These are phyloP conservation scores for Whalleya microplaca DNA, from an alignment of 2,329 filamentous ascomycete species.

Conservation along the genomic window DNA sequence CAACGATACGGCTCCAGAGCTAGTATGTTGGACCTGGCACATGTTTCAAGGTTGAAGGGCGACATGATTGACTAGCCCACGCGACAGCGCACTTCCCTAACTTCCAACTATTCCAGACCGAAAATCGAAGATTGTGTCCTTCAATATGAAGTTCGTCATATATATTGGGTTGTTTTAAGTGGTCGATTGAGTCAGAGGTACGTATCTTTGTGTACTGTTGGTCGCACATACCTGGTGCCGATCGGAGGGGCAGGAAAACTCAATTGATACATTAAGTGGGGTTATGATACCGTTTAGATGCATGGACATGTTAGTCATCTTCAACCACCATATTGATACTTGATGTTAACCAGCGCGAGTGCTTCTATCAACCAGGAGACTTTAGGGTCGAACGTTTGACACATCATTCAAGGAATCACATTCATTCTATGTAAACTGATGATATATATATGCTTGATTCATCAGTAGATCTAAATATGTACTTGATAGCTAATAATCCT, in stretches of 20 bases:
- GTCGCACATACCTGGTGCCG: constrained; percentile 20
- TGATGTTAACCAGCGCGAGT: no score
- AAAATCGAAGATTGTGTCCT: background rate
- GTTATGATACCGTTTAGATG: constrained; percentile 14
- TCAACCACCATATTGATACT: background rate
- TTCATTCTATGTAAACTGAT: no score
- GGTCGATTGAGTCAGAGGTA: constrained; percentile 14
- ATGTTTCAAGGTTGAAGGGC: constrained; percentile 73
- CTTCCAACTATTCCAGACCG: background rate
- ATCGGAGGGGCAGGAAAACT: constrained; percentile 32
- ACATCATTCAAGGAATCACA: no score
- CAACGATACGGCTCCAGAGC: constrained; percentile 79
- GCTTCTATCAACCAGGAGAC: no score
- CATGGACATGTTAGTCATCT: background rate
- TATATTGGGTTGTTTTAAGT: background rate
- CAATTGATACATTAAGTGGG: constrained; percentile 30
- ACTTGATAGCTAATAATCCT: no score
- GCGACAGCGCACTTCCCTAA: constrained; percentile 2
- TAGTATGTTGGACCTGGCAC: constrained; percentile 77
- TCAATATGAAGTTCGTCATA: background rate
- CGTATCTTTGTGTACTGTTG: constrained; percentile 1
- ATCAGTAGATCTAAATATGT: no score
- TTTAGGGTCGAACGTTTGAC: no score
- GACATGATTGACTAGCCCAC: constrained; percentile 48
- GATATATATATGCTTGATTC: no score